Conservation (phyloP, 257 asterid species). For the Datura wrightii region DNA sequence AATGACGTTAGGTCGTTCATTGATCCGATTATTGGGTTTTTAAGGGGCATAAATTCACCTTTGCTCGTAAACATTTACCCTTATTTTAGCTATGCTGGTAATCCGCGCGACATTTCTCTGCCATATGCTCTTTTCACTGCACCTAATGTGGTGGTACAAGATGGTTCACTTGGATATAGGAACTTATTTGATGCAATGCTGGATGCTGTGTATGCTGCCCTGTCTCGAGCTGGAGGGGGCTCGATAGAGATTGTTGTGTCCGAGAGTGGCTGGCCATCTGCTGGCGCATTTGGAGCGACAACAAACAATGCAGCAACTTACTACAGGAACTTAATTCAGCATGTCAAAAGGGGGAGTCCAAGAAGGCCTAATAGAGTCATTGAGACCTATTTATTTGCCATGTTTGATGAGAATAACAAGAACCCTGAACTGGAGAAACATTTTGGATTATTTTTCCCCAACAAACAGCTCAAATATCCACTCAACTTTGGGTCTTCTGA, state of each 20-base stretch:
- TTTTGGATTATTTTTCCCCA: conserved; percentile 36
- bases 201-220: conserved; percentile 46
- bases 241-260: conserved; percentile 45
- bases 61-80: conserved; percentile 55
- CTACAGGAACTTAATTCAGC: conserved; percentile 30
- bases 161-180: conserved; percentile 30
- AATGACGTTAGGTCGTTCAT: conserved; percentile 30
- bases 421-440: conserved; percentile 31
- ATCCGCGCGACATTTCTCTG: neutral
- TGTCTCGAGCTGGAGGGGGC: conserved; percentile 44
- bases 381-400: conserved; percentile 37
- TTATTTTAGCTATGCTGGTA: conserved; percentile 38
- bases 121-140: conserved; percentile 46
- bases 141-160: neutral
- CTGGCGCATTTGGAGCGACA: conserved; percentile 38
- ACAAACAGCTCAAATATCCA: conserved; percentile 25
- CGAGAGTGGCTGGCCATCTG: conserved; percentile 53
- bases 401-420: conserved; percentile 42
- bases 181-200: conserved; percentile 51
- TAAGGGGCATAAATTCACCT: conserved; percentile 28
- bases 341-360: conserved; percentile 37
- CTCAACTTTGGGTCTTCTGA: conserved; percentile 16
- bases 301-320: conserved; percentile 33
- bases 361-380: conserved; percentile 35
- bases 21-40: conserved; percentile 38